Percentiles rank a stretch among this genome's conserved stretches.
Conservation (phyloP, 2,329 filamentous ascomycete species). For the Colletotrichum limetticola region DNA sequence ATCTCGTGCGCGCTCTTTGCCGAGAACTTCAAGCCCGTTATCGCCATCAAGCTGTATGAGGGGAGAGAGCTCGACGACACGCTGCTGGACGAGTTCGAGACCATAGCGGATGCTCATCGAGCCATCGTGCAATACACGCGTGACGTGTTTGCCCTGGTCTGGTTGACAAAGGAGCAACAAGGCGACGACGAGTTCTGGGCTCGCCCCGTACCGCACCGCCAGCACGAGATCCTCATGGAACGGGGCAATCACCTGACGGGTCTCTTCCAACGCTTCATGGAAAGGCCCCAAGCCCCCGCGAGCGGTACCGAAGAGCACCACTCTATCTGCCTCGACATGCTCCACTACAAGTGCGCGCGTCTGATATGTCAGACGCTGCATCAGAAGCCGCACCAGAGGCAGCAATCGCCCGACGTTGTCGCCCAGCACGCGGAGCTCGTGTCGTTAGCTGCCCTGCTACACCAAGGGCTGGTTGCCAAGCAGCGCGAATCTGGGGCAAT, state of each 20-base stretch:
- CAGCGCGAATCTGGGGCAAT: not conserved
- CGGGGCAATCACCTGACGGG: slow-evolving; percentile 26
- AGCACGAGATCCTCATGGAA: slow-evolving; percentile 36
- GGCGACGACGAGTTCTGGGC: slow-evolving; percentile 35
- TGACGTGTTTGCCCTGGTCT: slow-evolving; percentile 38
- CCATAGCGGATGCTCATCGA: slow-evolving; percentile 35
- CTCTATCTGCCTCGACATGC: slow-evolving; percentile 27
- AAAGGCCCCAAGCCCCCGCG: slow-evolving; percentile 6
- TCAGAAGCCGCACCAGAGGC: slow-evolving; percentile 9
- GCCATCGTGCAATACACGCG: slow-evolving; percentile 38
- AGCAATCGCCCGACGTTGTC: not conserved
- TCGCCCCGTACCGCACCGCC: slow-evolving; percentile 30
- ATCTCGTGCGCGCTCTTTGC: slow-evolving; percentile 37
- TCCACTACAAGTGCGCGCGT: slow-evolving; percentile 25
- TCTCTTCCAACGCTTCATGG: slow-evolving; percentile 33
- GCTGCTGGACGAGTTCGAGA: slow-evolving; percentile 25
- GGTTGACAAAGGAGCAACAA: slow-evolving; percentile 33
- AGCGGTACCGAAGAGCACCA: slow-evolving; percentile 17
- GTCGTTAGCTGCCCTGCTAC: not conserved
- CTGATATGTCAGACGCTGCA: slow-evolving; percentile 23
- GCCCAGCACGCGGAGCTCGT: slow-evolving; percentile 18
- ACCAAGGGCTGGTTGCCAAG: slow-evolving; percentile 12
- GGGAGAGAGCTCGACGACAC: slow-evolving; percentile 32
- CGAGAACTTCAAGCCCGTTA: slow-evolving; percentile 36
- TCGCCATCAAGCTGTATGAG: slow-evolving; percentile 36